A percentile compares a stretch with the other conserved stretches of the same genome.
These are phyloP conservation scores for Pythium scleroteichum DNA, from an alignment of 352 stramenopile species.

Conservation along the genomic window DNA sequence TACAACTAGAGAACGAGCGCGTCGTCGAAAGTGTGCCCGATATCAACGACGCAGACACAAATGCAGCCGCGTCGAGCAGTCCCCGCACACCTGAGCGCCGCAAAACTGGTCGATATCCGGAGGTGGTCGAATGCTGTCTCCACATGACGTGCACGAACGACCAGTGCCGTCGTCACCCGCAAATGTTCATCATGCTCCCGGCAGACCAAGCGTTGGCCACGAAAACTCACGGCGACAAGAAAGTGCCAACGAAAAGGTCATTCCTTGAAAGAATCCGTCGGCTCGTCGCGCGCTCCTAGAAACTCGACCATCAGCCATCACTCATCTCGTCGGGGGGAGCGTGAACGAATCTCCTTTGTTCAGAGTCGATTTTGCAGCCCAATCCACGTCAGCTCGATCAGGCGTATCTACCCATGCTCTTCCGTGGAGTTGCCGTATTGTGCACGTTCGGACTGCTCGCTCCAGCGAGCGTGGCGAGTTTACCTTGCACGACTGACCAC, in stretches of 20 bases:
- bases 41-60: no score
- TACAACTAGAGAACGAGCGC: conserved; percentile 61
- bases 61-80: neutral
- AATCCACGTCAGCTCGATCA: neutral
- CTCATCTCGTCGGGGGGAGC: neutral
- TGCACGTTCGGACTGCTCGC: neutral
- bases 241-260: neutral
- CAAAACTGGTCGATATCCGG: conserved; percentile 38
- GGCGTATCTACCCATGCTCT: neutral
- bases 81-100: conserved; percentile 6
- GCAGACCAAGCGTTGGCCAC: neutral
- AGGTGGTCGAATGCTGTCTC: conserved; percentile 71
- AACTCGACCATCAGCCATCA: conserved; percentile 20
- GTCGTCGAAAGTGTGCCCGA: no score
- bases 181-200: conserved; percentile 1
- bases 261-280: conserved; percentile 3
- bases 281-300: neutral
- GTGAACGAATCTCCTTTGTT: no score
- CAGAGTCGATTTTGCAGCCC: neutral
- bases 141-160: conserved; percentile 65
- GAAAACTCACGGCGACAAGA: neutral
- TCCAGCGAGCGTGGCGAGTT: conserved; percentile 12
- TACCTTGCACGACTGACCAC: conserved; percentile 37
- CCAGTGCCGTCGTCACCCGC: conserved; percentile 14
- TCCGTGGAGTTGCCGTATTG: neutral